Conservation (phyloP, 1,284 basidiomycete species). For the Pseudozyma hubeiensis region DNA sequence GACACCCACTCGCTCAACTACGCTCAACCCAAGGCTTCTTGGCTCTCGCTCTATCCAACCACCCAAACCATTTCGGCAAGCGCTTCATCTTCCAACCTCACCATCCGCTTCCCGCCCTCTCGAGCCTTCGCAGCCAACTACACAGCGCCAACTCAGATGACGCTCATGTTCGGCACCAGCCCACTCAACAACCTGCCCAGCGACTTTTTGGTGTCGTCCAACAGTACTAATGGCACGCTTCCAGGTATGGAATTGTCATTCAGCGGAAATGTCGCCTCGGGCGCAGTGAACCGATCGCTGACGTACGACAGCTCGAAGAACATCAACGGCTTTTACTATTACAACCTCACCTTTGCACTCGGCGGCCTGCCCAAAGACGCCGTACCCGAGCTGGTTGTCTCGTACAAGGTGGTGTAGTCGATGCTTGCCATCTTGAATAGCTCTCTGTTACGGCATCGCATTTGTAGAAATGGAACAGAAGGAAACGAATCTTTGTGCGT, state of each 20-base stretch:
- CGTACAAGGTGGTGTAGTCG: conserved; percentile 20
- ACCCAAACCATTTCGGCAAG: conserved; percentile 25
- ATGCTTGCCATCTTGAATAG: background rate
- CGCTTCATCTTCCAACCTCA: conserved; percentile 31
- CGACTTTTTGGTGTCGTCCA: conserved; percentile 31
- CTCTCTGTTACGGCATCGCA: no score
- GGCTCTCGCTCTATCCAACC: conserved; percentile 40
- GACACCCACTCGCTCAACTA: conserved; percentile 23
- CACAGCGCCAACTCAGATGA: conserved; percentile 32
- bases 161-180: conserved; percentile 23
- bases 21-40: conserved; percentile 22
- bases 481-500: background rate
- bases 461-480: background rate
- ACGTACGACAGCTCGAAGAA: conserved; percentile 35
- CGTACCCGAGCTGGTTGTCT: conserved; percentile 35
- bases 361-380: conserved; percentile 19
- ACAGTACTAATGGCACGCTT: conserved; percentile 21
- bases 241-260: conserved; percentile 23
- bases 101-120: conserved; percentile 31
- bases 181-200: conserved; percentile 19
- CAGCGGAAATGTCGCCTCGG: conserved; percentile 27
- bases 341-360: conserved; percentile 43
- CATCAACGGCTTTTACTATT: conserved; percentile 37
- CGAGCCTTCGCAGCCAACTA: conserved; percentile 37
- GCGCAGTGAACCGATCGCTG: conserved; percentile 16